Base-by-base conservation (phyloP, 768 basidiomycete species). In the Tricholoma bakamatsutake region DNA sequence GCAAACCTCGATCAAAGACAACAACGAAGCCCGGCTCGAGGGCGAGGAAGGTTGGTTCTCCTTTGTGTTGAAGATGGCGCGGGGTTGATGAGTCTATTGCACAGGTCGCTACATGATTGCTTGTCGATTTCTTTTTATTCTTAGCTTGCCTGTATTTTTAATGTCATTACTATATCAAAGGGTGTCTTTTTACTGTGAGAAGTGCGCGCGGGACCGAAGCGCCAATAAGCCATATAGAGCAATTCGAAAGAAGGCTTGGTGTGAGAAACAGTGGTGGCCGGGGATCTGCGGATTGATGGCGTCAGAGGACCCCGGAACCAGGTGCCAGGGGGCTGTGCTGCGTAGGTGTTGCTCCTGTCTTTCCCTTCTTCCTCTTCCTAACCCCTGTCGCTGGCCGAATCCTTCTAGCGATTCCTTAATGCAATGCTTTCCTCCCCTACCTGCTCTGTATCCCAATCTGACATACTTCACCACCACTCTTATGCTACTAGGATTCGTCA, bases 401-500 rank as follows among this genome's bases (percentile, higher is more conserved):
- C 33, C 42, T 52, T 52, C 54, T 49, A 47, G 50, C 39, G 42
- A 24, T 18, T 34, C 21, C 52, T 57, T 17, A 56, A 37, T 21
- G 34, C 45, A 28, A 62, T 64, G 59, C 48, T 57, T 56, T 40
- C 30, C 24, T 47, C 47, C 39, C 33, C 42, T 45, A 46, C 40
- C 28, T 47, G 27, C 56, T 63, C 63, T 54, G 42, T 28, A 59
- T 50, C 52, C 55, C 55, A 34, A 15, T 37, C 53, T 8, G 56
- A 54, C 58, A 34, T 46, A 60, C 56, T 40, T 45, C 65, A 34
- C 57, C 56, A 66, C 15, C 75, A 75, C 68, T 67, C 70, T 58
- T 82, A 85, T 74, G 77, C 76, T 59, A 83, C 81, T 15, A 72
- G 82, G 50, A 81, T 77, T 34, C 77, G 80, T 57, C 77, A 79